Conservation (phyloP, 116 monocot species). For the Zostera marina region DNA sequence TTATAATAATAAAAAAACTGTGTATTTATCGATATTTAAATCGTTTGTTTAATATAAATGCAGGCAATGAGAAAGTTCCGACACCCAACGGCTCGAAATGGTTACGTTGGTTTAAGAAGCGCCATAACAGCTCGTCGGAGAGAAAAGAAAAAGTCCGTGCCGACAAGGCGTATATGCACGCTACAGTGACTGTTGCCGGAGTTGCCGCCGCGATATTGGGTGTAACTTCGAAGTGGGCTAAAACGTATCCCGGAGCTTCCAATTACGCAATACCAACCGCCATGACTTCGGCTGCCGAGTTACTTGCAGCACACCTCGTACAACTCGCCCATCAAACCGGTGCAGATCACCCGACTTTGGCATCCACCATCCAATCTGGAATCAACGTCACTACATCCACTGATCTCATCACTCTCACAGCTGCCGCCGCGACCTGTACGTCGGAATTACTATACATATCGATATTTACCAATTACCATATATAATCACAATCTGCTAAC, state of each 20-base stretch:
- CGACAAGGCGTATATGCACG: slow-evolving; percentile 49
- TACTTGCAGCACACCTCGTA: slow-evolving; percentile 72
- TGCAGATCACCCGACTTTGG: slow-evolving; percentile 24
- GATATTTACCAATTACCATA: no score
- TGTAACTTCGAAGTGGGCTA: slow-evolving; percentile 17
- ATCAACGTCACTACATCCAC: slow-evolving; percentile 47
- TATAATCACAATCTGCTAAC: no score
- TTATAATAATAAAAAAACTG: no score
- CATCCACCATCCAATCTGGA: slow-evolving; percentile 37
- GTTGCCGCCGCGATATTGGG: slow-evolving; percentile 75
- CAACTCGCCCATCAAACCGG: slow-evolving; percentile 61
- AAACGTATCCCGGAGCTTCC: background rate
- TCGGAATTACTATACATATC: background rate
- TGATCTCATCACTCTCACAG: slow-evolving; percentile 81
- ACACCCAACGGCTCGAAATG: slow-evolving; percentile 4
- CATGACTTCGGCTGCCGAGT: slow-evolving; percentile 58
- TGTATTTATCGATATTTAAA: no score
- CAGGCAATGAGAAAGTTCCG: no score
- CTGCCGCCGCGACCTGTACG: slow-evolving; percentile 32
- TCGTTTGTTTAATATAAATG: no score
- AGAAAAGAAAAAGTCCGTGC: slow-evolving; percentile 48
- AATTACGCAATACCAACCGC: slow-evolving; percentile 30
- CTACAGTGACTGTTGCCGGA: slow-evolving; percentile 47
- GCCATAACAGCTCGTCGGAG: slow-evolving; percentile 3
- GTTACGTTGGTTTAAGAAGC: slow-evolving; percentile 26